These are phyloP conservation scores for Bipolaris sorokiniana DNA, from an alignment of 2,329 filamentous ascomycete genomes.

Conservation along the genomic window DNA sequence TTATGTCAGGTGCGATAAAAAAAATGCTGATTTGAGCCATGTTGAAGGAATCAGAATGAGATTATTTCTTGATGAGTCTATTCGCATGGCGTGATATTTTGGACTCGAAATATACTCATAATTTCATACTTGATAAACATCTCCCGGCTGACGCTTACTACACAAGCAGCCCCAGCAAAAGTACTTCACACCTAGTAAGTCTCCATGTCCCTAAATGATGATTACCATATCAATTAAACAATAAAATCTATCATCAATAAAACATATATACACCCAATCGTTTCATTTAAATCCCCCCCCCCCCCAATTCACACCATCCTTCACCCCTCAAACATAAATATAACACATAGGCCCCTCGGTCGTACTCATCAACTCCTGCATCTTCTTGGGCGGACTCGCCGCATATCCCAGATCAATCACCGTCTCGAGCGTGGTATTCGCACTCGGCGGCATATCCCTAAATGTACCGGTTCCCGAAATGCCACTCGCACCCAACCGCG, in stretches of 20 bases:
- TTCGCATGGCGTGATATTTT: too few relatives aligned
- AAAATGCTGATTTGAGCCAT: background rate
- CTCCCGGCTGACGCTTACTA: too few relatives aligned
- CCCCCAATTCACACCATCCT: background rate
- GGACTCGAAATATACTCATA: too few relatives aligned
- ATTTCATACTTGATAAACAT: too few relatives aligned
- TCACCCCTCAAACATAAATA: slow-evolving; percentile 33
- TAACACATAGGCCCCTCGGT: slow-evolving; percentile 45
- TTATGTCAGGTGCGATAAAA: background rate
- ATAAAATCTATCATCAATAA: background rate
- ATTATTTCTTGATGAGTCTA: too few relatives aligned
- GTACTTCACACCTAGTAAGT: too few relatives aligned
- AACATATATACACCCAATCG: background rate
- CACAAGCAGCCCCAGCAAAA: too few relatives aligned
- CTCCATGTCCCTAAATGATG: too few relatives aligned
- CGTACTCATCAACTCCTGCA: slow-evolving; percentile 41
- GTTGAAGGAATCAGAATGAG: background rate
- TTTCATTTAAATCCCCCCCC: background rate
- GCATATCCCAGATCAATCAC: slow-evolving; percentile 51
- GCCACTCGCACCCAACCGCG: slow-evolving; percentile 35
- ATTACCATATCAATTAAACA: too few relatives aligned
- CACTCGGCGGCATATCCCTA: slow-evolving; percentile 51
- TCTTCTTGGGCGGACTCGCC: slow-evolving; percentile 24
- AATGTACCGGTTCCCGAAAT: slow-evolving; percentile 56
- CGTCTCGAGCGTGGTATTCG: slow-evolving; percentile 56